Evolutionary conservation across 805 yeast species (phyloP), one percentile per base, ranked within the genome.

Genomic region (Lachancea dasiensis): DNA sequence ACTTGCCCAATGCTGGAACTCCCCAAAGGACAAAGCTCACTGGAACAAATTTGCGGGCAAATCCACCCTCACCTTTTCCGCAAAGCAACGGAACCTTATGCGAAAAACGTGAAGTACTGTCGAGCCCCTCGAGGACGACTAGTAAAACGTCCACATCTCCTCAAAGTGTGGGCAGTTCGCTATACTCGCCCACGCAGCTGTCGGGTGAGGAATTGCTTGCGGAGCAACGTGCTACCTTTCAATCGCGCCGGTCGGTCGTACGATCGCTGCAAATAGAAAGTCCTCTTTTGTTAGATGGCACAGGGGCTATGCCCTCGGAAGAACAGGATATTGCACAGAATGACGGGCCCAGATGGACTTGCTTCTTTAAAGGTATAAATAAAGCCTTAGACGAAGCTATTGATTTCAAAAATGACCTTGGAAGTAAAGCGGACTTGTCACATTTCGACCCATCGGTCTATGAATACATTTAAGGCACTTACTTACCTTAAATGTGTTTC

Each of bases 301-400:
- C 15, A 20, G 31, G 18, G 15, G 24, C 24, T 32, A 7, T 17
- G 3, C 5, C 20, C 3, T n/a, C 23, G 8, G 16, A 23, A 19
- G 4, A 3, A 20, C 3, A 6, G 11, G 15, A 22, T 4, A 23
- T 17, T 16, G 27, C 16, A 6, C 29, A 17, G 11, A 14, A 24
- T 11, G 27, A 19, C 10, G 21, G 16, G 6, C 32, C 27, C 5
- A 29, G 41, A 18, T 38, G 41, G 41, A 13, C 27, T 14, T 14
- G 20, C 19, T 34, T 38, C 20, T n/a, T 38, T 16, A 27, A 38
- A n/a, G 41, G 38, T 5, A 27, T 38, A 8, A 38, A 28, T 27
- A 32, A 23, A 27, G 30, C 25, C 11, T 19, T 38, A n/a, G 41
- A 38, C 20, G 41, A 38, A 13, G 37, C 41, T 5, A 38, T 38